These are phyloP conservation scores for Nicotiana attenuata DNA, from an alignment of 257 asterid species.

Conservation along the genomic window DNA sequence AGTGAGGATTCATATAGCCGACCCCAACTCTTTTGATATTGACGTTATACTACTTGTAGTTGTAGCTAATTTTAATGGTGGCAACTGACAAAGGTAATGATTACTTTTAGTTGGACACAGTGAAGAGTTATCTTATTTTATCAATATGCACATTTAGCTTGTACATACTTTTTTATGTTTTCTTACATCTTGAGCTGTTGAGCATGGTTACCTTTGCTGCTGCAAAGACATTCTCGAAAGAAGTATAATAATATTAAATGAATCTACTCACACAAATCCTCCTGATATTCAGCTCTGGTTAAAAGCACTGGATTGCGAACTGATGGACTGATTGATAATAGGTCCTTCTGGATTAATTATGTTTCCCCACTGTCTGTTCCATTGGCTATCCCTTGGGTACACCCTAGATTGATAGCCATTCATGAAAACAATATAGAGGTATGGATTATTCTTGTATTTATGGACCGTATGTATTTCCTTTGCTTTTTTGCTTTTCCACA, in stretches of 20 bases:
- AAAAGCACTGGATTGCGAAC: conserved; percentile 81
- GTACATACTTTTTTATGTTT: neutral
- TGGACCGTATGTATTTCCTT: too few species aligned
- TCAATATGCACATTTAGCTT: neutral
- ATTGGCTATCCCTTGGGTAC: conserved; percentile 74
- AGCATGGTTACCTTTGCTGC: neutral
- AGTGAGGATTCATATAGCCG: too few species aligned
- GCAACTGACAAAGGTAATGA: neutral
- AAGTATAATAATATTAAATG: neutral
- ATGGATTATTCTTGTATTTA: neutral
- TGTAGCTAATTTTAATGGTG: neutral
- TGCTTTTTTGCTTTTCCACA: neutral
- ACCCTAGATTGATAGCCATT: conserved; percentile 83
- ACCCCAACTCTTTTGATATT: too few species aligned
- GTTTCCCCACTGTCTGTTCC: conserved; percentile 73
- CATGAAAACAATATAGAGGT: conserved; percentile 82
- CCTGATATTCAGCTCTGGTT: conserved; percentile 51
- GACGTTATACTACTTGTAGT: neutral
- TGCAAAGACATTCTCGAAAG: neutral
- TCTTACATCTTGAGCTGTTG: neutral
- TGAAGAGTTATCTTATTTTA: neutral
- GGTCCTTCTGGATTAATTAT: conserved; percentile 84
- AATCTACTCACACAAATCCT: neutral
- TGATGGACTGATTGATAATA: conserved; percentile 77
- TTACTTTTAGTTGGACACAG: neutral